A percentile compares a stretch with the other conserved stretches of the same genome.
Evolutionary conservation across 2,329 filamentous ascomycete species (phyloP).

Genomic region (Penicillium frequentans): DNA sequence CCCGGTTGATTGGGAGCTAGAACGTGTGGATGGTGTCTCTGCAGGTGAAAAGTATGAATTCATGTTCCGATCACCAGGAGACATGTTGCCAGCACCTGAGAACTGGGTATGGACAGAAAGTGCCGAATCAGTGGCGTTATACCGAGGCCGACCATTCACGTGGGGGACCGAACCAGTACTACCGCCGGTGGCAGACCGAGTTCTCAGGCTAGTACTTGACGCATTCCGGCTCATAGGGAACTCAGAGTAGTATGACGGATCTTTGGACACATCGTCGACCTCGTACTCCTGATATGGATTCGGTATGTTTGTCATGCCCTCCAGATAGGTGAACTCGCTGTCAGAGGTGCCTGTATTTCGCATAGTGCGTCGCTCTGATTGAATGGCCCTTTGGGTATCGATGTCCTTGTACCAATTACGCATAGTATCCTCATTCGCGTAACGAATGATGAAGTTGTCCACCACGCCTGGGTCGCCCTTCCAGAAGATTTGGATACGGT

Average conservation of each 20-base stretch:
- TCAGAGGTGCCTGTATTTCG: slow-evolving; percentile 57
- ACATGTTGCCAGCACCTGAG: slow-evolving; percentile 48
- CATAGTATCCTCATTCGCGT: slow-evolving; percentile 86
- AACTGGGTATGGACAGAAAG: slow-evolving; percentile 70
- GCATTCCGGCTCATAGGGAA: slow-evolving; percentile 64
- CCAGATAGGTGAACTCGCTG: slow-evolving; percentile 80
- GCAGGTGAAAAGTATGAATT: slow-evolving; percentile 94
- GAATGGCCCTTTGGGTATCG: slow-evolving; percentile 66
- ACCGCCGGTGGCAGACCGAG: slow-evolving; percentile 71
- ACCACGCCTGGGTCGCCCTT: slow-evolving; percentile 94
- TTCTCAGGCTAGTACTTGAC: slow-evolving; percentile 72
- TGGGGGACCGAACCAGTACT: slow-evolving; percentile 42
- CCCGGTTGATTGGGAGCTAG: slow-evolving; percentile 55
- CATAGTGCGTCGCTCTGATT: slow-evolving; percentile 55
- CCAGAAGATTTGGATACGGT: slow-evolving; percentile 98
- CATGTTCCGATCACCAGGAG: slow-evolving; percentile 62
- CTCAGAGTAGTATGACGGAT: slow-evolving; percentile 44
- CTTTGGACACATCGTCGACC: slow-evolving; percentile 48
- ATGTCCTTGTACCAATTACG: slow-evolving; percentile 86
- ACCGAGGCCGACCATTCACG: slow-evolving; percentile 60
- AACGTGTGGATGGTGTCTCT: slow-evolving; percentile 63
- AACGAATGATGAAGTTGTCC: slow-evolving; percentile 94
- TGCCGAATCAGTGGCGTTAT: slow-evolving; percentile 60
- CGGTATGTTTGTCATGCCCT: slow-evolving; percentile 65
- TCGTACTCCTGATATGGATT: slow-evolving; percentile 76